Percentiles rank a stretch among this genome's conserved stretches.
phyloP scores from a whole-genome alignment of 1,139 yeast genomes.

The Yarrowia galli region DNA sequence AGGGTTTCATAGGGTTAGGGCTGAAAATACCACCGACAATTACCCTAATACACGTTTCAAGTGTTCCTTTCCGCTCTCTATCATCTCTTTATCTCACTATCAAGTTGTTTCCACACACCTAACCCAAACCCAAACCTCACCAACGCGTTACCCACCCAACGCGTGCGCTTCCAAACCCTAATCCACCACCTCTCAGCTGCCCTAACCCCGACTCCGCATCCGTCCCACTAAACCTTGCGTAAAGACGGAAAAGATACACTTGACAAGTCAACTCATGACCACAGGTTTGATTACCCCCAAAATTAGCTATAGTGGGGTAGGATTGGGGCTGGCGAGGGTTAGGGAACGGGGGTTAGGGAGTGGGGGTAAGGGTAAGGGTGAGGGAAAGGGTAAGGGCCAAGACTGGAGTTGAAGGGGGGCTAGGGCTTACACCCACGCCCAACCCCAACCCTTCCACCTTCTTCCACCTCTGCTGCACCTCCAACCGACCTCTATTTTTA shows the following conservation, averaged over 20 bases:
- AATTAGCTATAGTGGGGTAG: constrained; percentile 13
- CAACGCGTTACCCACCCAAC: constrained; percentile 29
- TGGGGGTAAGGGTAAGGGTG: no score
- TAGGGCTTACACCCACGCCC: no score
- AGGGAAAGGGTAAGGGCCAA: no score
- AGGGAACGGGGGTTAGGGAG: no score
- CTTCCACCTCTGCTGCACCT: background rate
- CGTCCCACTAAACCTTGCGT: constrained; percentile 26
- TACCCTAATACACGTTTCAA: background rate
- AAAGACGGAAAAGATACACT: constrained; percentile 27
- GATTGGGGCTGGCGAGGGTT: no score
- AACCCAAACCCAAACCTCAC: constrained; percentile 11
- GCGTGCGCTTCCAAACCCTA: constrained; percentile 5
- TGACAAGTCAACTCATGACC: constrained; percentile 23
- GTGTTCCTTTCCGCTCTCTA: no score
- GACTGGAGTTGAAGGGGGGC: no score
- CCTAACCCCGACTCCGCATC: constrained; percentile 32
- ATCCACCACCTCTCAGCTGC: background rate
- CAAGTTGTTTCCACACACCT: background rate
- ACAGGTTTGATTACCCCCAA: background rate
- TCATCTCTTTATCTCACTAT: background rate
- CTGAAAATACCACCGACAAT: background rate
- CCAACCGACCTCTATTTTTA: constrained; percentile 17
- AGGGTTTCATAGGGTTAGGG: no score
- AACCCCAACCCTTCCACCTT: no score